Base-by-base conservation (phyloP, 2,329 filamentous ascomycete species). In the Gnomoniopsis smithogilvyi region DNA sequence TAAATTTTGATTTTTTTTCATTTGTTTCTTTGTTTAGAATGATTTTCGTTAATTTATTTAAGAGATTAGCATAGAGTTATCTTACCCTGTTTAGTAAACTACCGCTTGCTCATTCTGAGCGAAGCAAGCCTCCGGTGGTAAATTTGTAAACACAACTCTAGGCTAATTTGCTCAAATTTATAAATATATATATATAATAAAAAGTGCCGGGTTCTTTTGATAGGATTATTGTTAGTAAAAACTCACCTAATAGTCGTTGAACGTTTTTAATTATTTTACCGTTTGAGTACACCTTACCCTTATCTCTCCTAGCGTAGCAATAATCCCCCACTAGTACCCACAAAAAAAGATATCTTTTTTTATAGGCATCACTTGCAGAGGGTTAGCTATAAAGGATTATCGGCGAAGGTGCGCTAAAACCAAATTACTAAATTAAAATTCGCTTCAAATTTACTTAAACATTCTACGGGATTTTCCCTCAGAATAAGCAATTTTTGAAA, bases 1-100 rank as follows among this genome's bases (percentile, higher is more conserved):
- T 56, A 36, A 50, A 51, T 19, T 45, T 10, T n/a, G 3, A 10
- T 56, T 56, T 53, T 62, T 46, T 61, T 61, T 30, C 19, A 26
- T 52, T 52, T 43, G 3, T 52, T 52, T 11, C 24, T 43, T 33
- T 34, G 51, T 33, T 45, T 26, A 55, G 47, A 49, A 47, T 54
- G 49, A 50, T 55, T 48, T 54, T 36, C 26, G 47, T 36, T 54
- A 45, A 36, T 56, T 49, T 56, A 48, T n/a, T 49, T 48, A 49
- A 49, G 53, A 41, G 43, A 56, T 56, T 41, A 47, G 47, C 47
- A 45, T 38, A 47, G 11, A 24, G 45, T 47, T 47, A 47, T 10
- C 45, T 24, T 24, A 10, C 17, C 19, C 43, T 11, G 15, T 46
- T 30, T 30, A 30, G 26, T 30, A 30, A 8, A 30, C 26, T 8